phyloP scores from a whole-genome alignment of 192 early-diverging fungal genomes.

The Spizellomyces sp. region DNA sequence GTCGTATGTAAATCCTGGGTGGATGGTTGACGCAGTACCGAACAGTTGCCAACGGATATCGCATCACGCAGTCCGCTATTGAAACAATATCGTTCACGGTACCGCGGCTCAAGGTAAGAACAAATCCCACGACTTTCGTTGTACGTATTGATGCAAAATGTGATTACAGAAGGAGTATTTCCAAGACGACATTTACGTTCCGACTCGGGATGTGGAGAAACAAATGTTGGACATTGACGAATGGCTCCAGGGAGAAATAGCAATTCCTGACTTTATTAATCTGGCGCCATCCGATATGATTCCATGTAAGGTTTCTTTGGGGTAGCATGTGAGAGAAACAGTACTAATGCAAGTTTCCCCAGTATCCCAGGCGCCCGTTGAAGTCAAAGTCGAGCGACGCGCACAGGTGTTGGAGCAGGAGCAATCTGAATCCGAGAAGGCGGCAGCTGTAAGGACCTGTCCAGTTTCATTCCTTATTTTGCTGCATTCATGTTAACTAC shows the following conservation, averaged over 20 bases:
- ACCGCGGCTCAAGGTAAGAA: slow-evolving; percentile 59
- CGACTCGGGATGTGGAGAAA: slow-evolving; percentile 59
- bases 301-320: neutral
- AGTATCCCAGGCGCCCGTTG: slow-evolving; percentile 34
- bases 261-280: slow-evolving; percentile 6
- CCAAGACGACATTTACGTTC: slow-evolving; percentile 85
- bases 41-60: slow-evolving; percentile 60
- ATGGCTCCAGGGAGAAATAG: slow-evolving; percentile 51
- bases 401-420: slow-evolving; percentile 26
- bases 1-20: neutral
- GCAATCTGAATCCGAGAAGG: slow-evolving; percentile 38
- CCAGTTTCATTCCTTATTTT: neutral
- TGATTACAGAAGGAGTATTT: slow-evolving; percentile 72
- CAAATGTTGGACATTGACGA: slow-evolving; percentile 49
- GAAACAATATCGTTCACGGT: slow-evolving; percentile 75
- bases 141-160: neutral
- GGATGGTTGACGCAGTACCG: neutral
- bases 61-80: slow-evolving; percentile 68
- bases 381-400: slow-evolving; percentile 8
- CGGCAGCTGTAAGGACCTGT: slow-evolving; percentile 37
- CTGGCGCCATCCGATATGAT: slow-evolving; percentile 24
- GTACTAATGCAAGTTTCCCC: neutral
- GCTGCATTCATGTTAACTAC: neutral
- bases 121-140: neutral
- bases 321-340: too few species aligned